These are phyloP conservation scores for Areca catechu DNA, from an alignment of 176 grass and related monocot genomes.

Conservation along the genomic window DNA sequence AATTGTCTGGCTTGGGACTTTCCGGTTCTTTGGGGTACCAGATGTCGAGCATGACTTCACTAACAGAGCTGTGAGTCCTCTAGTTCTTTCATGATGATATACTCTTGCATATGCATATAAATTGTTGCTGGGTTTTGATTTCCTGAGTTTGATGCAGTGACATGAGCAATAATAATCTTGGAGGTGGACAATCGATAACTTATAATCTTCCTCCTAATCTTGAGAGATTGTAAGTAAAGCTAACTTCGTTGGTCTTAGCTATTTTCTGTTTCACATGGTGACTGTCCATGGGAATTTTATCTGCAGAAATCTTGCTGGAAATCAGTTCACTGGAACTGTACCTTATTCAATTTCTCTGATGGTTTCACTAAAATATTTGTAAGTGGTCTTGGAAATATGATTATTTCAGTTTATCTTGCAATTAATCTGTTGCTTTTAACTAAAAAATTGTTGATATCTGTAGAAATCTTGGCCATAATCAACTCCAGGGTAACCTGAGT, in stretches of 20 bases:
- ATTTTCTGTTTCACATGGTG: neutral
- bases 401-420: neutral
- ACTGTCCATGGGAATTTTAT: conserved; percentile 11
- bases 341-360: conserved; percentile 67
- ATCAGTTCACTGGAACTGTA: conserved; percentile 54
- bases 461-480: conserved; percentile 84
- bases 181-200: conserved; percentile 41
- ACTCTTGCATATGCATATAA: neutral
- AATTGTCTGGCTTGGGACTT: conserved; percentile 55
- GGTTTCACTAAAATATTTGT: conserved; percentile 61
- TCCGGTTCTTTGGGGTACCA: conserved; percentile 70
- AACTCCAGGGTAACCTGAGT: conserved; percentile 43
- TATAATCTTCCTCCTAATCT: conserved; percentile 84
- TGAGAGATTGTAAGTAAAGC: conserved; percentile 50
- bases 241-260: neutral
- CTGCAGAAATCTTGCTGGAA: conserved; percentile 68
- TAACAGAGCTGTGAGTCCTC: conserved; percentile 70
- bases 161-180: conserved; percentile 74
- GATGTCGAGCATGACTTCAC: conserved; percentile 59
- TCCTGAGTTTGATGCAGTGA: conserved; percentile 43
- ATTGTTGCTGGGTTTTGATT: neutral
- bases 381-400: conserved; percentile 19
- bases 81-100: neutral
- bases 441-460: conserved; percentile 18
- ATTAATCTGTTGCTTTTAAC: conserved; percentile 3